Conservation (phyloP, 2,329 filamentous ascomycete genomes). For the Fusarium multiceps region DNA sequence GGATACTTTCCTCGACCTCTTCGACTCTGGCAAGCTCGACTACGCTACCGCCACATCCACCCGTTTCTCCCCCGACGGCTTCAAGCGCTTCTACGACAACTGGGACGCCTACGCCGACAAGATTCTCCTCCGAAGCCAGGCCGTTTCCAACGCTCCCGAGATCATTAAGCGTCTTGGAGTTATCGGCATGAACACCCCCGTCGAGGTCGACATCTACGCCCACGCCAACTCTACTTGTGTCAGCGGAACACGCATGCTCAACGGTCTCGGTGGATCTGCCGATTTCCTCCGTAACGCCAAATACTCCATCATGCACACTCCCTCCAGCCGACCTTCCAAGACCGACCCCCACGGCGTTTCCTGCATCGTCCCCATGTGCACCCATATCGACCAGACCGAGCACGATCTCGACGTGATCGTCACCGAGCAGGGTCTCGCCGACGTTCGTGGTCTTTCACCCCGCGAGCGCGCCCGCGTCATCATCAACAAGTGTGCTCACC, state of each 20-base stretch:
- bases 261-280: slow-evolving; percentile 83
- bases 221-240: slow-evolving; percentile 93
- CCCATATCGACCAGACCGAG: slow-evolving; percentile 92
- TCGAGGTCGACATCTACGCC: slow-evolving; percentile 94
- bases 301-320: slow-evolving; percentile 95
- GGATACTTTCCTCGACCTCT: slow-evolving; percentile 92
- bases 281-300: slow-evolving; percentile 84
- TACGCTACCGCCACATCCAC: slow-evolving; percentile 92
- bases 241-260: slow-evolving; percentile 88
- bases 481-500: slow-evolving; percentile 87
- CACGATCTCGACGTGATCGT: slow-evolving; percentile 92
- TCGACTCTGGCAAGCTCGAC: slow-evolving; percentile 87
- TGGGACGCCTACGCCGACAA: slow-evolving; percentile 85
- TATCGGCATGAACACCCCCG: slow-evolving; percentile 95
- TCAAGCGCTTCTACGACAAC: slow-evolving; percentile 89
- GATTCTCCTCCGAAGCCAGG: slow-evolving; percentile 86
- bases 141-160: slow-evolving; percentile 89
- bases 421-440: slow-evolving; percentile 79
- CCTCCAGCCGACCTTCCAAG: slow-evolving; percentile 82
- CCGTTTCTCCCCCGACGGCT: slow-evolving; percentile 90
- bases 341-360: slow-evolving; percentile 83
- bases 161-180: slow-evolving; percentile 88
- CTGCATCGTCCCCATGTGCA: slow-evolving; percentile 95
- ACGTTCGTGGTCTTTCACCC: slow-evolving; percentile 84
- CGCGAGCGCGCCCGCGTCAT: slow-evolving; percentile 85